Evolutionary conservation across 257 asterid genomes (phyloP), one percentile per base, ranked within the genome.

Genomic region (Solanum ossicruentum): DNA sequence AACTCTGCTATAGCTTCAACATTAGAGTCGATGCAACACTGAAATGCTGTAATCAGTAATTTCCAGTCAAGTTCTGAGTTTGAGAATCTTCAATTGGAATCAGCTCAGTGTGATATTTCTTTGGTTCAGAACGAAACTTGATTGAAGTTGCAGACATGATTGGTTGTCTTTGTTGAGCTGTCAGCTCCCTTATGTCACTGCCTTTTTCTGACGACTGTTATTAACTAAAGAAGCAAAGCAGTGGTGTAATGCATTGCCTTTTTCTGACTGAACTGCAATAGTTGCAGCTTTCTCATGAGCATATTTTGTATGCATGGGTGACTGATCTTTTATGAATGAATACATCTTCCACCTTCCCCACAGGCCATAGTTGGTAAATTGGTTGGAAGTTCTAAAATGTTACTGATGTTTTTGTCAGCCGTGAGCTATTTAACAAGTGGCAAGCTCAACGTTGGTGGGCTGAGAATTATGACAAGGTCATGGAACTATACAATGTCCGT

Each of bases 361-460:
- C 82, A 20, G 47, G 26, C 39, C 65, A 77, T 26, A 15, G 60
- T 77, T 51, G 26, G 65, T 51, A 77, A 26, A 57, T 65, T 88
- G 80, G 82, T 45, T 47, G 41, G 13, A 47, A 36, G 43, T 85
- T 89, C 84, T 88, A 73, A 87, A 54, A 77, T 82, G 70, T 83
- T 45, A 51, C 49, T 77, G 26, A 77, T 77, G 21, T 79, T 84
- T 88, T 80, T 81, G 85, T 83, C 91, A 96, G 99, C 85, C 99
- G 98, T 84, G 99, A 96, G 67, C 87, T 94, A 86, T 96, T 94
- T 88, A 93, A 91, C 89, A 96, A 94, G 89, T 92, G 97, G 95
- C 95, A 92, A 89, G 99, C 98, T 85, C 99, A 96, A 86, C 84
- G 86, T 67, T 96, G 99, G 99, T 96, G 99, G 99, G 92, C 92